phyloP scores from a whole-genome alignment of 345 rosid species.

The Populus ilicifolia region DNA sequence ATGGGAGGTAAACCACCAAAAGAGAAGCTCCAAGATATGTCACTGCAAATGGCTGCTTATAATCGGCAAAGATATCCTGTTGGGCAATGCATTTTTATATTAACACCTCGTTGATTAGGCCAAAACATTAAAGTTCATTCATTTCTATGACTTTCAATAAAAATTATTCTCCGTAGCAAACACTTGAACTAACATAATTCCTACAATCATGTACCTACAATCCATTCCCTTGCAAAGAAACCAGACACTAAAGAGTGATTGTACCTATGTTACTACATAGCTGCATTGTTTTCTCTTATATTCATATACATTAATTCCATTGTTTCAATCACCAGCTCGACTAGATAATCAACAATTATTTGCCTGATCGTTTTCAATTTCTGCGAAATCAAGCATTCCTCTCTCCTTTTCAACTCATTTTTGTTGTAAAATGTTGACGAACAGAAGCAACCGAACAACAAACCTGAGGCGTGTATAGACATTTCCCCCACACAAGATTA shows the following conservation, averaged over 20 bases:
- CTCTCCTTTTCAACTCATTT: background rate
- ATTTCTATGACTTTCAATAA: background rate
- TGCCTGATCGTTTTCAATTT: background rate
- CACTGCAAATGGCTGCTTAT: conserved; percentile 97
- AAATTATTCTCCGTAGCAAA: background rate
- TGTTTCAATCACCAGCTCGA: background rate
- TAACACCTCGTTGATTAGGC: background rate
- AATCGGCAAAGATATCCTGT: conserved; percentile 87
- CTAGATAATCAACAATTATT: background rate
- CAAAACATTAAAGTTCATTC: background rate
- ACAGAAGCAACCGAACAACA: background rate
- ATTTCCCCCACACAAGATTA: too few species aligned
- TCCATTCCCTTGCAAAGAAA: background rate
- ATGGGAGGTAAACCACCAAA: conserved; percentile 92
- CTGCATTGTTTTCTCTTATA: background rate
- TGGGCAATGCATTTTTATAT: background rate
- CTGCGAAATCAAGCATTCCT: background rate
- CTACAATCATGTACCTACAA: background rate
- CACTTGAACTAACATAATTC: background rate
- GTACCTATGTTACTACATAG: background rate
- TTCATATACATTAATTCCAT: background rate
- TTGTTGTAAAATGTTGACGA: background rate
- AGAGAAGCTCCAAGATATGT: conserved; percentile 99
- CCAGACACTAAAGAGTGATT: background rate
- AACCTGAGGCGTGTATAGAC: too few species aligned